Base-by-base conservation (phyloP, 352 stramenopile genomes). In the Pythium biforme region DNA sequence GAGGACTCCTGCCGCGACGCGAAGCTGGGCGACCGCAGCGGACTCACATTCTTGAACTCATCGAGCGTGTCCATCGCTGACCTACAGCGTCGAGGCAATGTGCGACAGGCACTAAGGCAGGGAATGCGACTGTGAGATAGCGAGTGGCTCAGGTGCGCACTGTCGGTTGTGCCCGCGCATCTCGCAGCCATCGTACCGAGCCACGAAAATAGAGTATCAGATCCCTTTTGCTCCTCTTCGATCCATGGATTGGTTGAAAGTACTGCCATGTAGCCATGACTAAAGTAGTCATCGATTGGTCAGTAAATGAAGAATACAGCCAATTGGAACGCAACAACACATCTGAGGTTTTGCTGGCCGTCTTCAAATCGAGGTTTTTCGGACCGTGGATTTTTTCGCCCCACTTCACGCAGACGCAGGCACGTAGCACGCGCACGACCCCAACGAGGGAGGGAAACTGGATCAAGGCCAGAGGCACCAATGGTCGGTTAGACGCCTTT, bases 341-440 rank as follows among this genome's bases (percentile, higher is more conserved):
- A n/a, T 26, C 10, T 39, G 37, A 68, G 54, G 61, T 62, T 62
- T 57, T 54, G 41, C 33, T 3, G 2, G 22, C 4, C 1, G 37
- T 48, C 55, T 64, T 61, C 48, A 70, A 64, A 65, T 8, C 50
- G 63, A 70, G 63, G 63, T 70, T 70, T 66, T 65, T 49, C 19
- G 0, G 17, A 34, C n/a, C 33, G 41, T 41, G 57, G 55, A 62
- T 70, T 70, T 70, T 70, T 66, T 62, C 56, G 34, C 64, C 57
- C 64, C 57, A 62, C 64, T 70, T 65, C 64, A 66, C 64, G 56
- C 57, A 70, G 50, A 70, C 57, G 56, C 50, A 55, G 55, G 63
- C 62, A 69, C 62, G 62, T 69, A 69, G 62, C 62, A 64, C 56
- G 41, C 25, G 26, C 31, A 54, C 22, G 34, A 29, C 3, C 47